Conservation (phyloP, 1,284 basidiomycete species). For the Ceratobasidium sp. region DNA sequence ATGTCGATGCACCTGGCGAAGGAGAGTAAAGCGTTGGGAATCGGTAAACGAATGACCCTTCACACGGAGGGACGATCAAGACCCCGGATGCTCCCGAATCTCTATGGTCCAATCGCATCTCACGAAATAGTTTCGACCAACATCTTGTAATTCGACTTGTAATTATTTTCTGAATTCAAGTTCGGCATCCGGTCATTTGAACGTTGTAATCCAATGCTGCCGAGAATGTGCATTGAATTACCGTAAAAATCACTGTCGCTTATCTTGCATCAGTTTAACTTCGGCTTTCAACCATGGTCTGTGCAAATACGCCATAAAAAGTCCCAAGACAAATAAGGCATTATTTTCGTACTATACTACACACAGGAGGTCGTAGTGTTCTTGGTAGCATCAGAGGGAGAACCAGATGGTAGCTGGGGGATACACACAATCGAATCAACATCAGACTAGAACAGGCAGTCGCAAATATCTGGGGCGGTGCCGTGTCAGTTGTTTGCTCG, state of each 20-base stretch:
- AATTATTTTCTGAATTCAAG: too few species aligned
- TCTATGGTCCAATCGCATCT: constrained; percentile 18
- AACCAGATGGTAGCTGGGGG: not conserved
- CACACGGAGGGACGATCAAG: constrained; percentile 32
- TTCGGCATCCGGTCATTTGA: too few species aligned
- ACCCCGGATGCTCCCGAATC: constrained; percentile 36
- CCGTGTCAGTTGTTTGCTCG: not conserved
- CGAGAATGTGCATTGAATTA: too few species aligned
- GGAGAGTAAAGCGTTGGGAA: constrained; percentile 26
- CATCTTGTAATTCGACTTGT: not conserved
- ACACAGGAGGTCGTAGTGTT: constrained; percentile 9
- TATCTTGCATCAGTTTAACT: too few species aligned
- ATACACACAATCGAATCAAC: constrained; percentile 2
- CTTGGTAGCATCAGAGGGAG: too few species aligned
- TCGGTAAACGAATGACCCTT: constrained; percentile 31
- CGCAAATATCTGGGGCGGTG: constrained; percentile 64
- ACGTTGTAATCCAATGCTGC: too few species aligned
- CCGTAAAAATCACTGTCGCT: too few species aligned
- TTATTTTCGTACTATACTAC: constrained; percentile 35
- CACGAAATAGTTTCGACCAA: constrained; percentile 12
- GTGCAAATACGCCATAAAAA: not conserved
- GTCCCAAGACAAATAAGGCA: constrained; percentile 6
- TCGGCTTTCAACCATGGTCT: too few species aligned
- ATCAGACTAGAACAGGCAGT: constrained; percentile 64
- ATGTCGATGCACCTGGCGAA: constrained; percentile 27